Base-by-base conservation (phyloP, 176 grass and related monocot species). In the Eleusine indica region DNA sequence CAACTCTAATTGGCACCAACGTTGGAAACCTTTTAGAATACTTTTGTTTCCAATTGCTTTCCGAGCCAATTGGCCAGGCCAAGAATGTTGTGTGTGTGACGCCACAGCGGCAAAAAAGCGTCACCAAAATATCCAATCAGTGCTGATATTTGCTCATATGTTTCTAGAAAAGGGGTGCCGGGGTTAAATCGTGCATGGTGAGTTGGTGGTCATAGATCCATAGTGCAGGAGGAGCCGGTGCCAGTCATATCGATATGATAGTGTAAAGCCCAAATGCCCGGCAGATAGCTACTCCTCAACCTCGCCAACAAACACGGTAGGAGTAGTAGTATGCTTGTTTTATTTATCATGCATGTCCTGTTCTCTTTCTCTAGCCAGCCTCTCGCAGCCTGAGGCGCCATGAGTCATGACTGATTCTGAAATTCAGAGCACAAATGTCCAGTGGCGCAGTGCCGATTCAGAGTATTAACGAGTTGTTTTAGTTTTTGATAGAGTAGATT, bases 121-220 rank as follows among this genome's bases (percentile, higher is more conserved):
- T 3, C 3, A 3, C 54, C 78, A 62, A 40, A 9, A 39, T 42
- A 57, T 67, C 79, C 85, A 62, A 47, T 63, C 29, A 9, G 13
- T 19, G 63, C 12, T 21, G 51, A 58, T 40, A 43, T 70, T 19
- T 28, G 48, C 9, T 76, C 19, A 15, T 39, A 13, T 4, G 79
- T 75, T 87, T 81, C 62, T 75, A 40, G 48, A 75, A 80, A 86
- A 78, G 51, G 17, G 6, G 21, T 21, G 5, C 17, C 18, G 5
- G 38, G 79, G 48, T 81, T 43, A 82, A 82, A 82, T 82, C 68
- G 78, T 81, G 78, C 78, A 81, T 70, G 49, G 66, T 70, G 66
- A 81, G 66, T 81, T 57, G 78, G 78, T 70, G 66, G 21, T 81
- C 67, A 43, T 70, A 72, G 25, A 25, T 64, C 22, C 51, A 10